These are phyloP conservation scores for Venturia nashicola DNA, from an alignment of 2,329 filamentous ascomycete genomes.

Conservation along the genomic window DNA sequence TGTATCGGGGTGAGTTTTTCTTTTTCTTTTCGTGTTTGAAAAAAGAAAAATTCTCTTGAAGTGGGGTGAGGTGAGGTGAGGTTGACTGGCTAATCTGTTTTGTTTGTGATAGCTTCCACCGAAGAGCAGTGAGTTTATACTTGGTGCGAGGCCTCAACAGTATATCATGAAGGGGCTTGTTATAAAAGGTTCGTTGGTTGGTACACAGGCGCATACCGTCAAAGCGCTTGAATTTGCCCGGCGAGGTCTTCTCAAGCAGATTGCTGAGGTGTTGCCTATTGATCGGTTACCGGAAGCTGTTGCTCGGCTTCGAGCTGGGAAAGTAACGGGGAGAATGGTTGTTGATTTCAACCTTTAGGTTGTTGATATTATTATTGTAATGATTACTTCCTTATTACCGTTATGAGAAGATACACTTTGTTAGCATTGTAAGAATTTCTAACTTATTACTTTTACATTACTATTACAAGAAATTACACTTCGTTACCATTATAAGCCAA, in stretches of 20 bases:
- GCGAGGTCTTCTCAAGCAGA: conserved; percentile 36
- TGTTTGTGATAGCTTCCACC: background rate
- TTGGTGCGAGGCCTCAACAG: conserved; percentile 7
- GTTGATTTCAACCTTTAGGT: conserved; percentile 42
- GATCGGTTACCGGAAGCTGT: conserved; percentile 38
- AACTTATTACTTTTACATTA: too few relatives aligned
- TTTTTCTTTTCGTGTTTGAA: conserved; percentile 24
- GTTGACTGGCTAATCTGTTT: too few relatives aligned
- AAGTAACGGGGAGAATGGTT: conserved; percentile 41
- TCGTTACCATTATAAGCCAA: too few relatives aligned
- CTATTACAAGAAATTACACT: too few relatives aligned
- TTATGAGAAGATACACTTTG: too few relatives aligned
- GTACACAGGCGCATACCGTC: conserved; percentile 35
- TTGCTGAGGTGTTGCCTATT: conserved; percentile 36
- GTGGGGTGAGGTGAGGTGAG: too few relatives aligned
- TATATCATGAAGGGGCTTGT: conserved; percentile 21
- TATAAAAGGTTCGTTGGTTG: conserved; percentile 30
- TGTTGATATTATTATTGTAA: too few relatives aligned
- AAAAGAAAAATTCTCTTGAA: too few relatives aligned
- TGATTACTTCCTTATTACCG: too few relatives aligned
- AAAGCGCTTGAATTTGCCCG: conserved; percentile 35
- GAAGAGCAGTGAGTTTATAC: conserved; percentile 12
- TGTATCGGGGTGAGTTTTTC: conserved; percentile 30
- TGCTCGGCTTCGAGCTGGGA: conserved; percentile 34
- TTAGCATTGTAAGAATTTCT: too few relatives aligned